Conservation (phyloP, 2,329 filamentous ascomycete species). For the Hypoxylon sp. region DNA sequence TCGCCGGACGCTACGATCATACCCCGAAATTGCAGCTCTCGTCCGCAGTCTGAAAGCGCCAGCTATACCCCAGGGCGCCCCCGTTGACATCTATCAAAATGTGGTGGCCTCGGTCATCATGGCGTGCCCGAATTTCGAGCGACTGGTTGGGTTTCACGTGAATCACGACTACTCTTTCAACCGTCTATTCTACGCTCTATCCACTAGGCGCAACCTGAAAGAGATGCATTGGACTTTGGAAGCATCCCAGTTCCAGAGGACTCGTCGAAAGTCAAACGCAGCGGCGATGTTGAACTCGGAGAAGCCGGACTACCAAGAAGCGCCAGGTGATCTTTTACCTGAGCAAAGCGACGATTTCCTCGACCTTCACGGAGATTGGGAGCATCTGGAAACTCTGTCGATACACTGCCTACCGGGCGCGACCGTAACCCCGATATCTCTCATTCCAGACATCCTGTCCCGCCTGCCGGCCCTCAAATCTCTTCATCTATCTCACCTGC, state of each 20-base stretch:
- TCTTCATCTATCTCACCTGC: conserved; percentile 66
- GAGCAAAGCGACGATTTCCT: conserved; percentile 56
- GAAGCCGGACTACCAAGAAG: conserved; percentile 39
- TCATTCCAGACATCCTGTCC: conserved; percentile 60
- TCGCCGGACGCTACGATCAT: conserved; percentile 63
- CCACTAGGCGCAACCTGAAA: conserved; percentile 62
- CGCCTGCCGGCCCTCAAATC: conserved; percentile 63
- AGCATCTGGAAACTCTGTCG: conserved; percentile 61
- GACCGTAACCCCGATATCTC: conserved; percentile 59
- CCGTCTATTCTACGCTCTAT: conserved; percentile 65
- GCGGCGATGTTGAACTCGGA: conserved; percentile 36
- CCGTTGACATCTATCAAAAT: conserved; percentile 61
- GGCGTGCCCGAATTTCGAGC: conserved; percentile 71
- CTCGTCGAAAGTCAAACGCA: conserved; percentile 45
- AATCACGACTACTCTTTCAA: conserved; percentile 64
- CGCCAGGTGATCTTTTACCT: conserved; percentile 51
- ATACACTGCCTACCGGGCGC: conserved; percentile 67
- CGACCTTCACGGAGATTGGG: conserved; percentile 63
- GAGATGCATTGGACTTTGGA: conserved; percentile 68
- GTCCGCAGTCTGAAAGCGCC: conserved; percentile 67
- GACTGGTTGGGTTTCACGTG: conserved; percentile 61
- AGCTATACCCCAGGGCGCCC: conserved; percentile 51
- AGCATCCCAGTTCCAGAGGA: conserved; percentile 47
- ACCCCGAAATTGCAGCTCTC: conserved; percentile 59
- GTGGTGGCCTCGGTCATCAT: conserved; percentile 67